Evolutionary conservation across 2,329 filamentous ascomycete genomes (phyloP), one percentile per base, ranked within the genome.

Genomic region (Akanthomyces dipterigenus): DNA sequence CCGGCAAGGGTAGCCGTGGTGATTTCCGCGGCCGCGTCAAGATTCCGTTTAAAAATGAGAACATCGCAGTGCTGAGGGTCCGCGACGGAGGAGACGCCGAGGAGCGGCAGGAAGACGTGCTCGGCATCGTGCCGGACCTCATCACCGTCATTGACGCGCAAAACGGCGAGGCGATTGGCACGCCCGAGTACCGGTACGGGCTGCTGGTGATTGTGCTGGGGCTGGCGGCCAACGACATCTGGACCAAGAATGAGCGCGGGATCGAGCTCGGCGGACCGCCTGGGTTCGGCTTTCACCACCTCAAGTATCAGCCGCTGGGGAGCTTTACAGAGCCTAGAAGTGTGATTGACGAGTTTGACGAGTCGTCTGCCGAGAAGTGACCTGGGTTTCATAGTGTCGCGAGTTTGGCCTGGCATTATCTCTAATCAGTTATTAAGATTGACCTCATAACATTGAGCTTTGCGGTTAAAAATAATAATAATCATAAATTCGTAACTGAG

Each of bases 31-130:
- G 84, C 0, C 65, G 72, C 34, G 72, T 88, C 68, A 86, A 83
- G 68, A 86, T 90, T 54, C 86, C 87, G 0, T 89, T 89, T 76
- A 89, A 89, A 73, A 90, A 90, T 70, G 87, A 90, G 68, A 90
- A 89, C 67, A 87, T 90, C 49, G 82, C 82, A n/a, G 86, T 82
- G 0, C 72, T 80, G 50, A 73, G 67, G 55, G 64, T 76, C 0
- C 65, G 67, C 28, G 59, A 72, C 28, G 59, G 72, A 6, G 69
- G 69, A 12, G 65, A 72, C 16, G 65, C 68, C 1, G 69, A 73
- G n/a, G 78, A 80, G 60, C 69, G 64, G 5, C 73, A 75, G 48
- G 72, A 76, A 31, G 71, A 77, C 36, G 71, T 84, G 0, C 68
- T 86, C 1, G 80, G 80, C 1, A 76, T 81, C 2, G 83, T 84